Evolutionary conservation across 1,284 basidiomycete species (phyloP).

Genomic region (Apiotrichum gracile): DNA sequence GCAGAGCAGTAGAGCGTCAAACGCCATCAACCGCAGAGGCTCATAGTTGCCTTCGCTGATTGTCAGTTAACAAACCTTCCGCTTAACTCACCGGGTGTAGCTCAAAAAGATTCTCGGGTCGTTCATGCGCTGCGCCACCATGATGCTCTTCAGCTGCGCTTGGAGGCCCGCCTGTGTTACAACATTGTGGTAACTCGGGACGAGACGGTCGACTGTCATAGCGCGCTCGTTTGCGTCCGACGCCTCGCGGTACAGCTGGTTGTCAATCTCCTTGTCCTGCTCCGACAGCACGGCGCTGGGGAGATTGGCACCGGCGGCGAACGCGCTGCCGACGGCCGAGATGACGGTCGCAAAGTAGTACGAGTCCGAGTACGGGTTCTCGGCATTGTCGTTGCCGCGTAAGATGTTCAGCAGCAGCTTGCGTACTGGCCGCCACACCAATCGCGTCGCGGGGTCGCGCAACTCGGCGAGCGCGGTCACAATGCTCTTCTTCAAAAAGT

Average conservation of each 20-base stretch:
- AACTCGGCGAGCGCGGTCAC: conserved; percentile 34
- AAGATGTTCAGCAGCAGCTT: conserved; percentile 86
- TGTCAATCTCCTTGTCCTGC: conserved; percentile 20
- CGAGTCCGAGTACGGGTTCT: conserved; percentile 85
- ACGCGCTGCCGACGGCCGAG: conserved; percentile 60
- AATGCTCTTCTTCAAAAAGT: conserved; percentile 74
- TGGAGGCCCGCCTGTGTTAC: conserved; percentile 85
- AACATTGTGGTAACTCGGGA: conserved; percentile 90
- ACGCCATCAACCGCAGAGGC: conserved; percentile 83
- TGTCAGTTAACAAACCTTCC: not conserved
- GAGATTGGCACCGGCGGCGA: conserved; percentile 26
- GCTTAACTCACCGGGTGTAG: conserved; percentile 66
- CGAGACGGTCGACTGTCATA: conserved; percentile 87
- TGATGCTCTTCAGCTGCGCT: conserved; percentile 73
- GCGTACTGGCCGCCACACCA: conserved; percentile 72
- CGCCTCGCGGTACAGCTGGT: conserved; percentile 61
- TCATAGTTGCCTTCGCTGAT: conserved; percentile 84
- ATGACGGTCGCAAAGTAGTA: conserved; percentile 86
- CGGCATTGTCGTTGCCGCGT: conserved; percentile 89
- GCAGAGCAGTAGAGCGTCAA: conserved; percentile 86
- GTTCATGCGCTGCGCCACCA: conserved; percentile 73
- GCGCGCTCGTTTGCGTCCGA: conserved; percentile 80
- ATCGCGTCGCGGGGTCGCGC: conserved; percentile 28
- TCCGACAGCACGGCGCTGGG: conserved; percentile 5
- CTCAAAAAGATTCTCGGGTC: conserved; percentile 78